Evolutionary conservation across 179 eudicot genomes (phyloP).

Genomic region (Beta corolliflora): DNA sequence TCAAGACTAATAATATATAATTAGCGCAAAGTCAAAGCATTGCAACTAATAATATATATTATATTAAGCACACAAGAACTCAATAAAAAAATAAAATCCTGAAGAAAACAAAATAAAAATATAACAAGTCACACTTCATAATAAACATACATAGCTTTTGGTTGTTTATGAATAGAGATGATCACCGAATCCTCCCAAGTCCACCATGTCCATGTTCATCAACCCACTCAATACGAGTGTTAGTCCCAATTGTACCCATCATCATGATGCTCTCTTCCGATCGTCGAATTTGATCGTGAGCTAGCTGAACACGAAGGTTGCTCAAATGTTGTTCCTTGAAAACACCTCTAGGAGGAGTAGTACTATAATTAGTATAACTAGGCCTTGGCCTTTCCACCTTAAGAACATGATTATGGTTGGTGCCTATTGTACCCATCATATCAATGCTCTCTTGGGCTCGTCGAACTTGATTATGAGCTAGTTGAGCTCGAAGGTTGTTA

Average conservation of each 20-base stretch:
- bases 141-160: no score
- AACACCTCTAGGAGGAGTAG: background rate
- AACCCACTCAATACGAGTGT: slow-evolving; percentile 4
- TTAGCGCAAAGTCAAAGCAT: no score
- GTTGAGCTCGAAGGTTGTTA: slow-evolving; percentile 6
- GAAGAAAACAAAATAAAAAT: no score
- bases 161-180: no score
- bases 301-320: background rate
- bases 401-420: background rate
- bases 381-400: background rate
- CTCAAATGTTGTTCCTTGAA: slow-evolving; percentile 14
- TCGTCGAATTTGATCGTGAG: background rate
- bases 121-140: no score
- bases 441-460: background rate
- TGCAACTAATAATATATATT: no score
- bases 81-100: no score
- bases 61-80: no score
- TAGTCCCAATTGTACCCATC: slow-evolving; percentile 4
- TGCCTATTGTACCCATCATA: background rate
- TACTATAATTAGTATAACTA: background rate
- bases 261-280: background rate
- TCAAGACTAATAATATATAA: no score
- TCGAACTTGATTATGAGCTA: slow-evolving; percentile 2
- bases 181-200: background rate
- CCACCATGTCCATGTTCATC: background rate